These are phyloP conservation scores for Dendrobium huoshanense DNA, from an alignment of 106 monocot genomes.

Conservation along the genomic window DNA sequence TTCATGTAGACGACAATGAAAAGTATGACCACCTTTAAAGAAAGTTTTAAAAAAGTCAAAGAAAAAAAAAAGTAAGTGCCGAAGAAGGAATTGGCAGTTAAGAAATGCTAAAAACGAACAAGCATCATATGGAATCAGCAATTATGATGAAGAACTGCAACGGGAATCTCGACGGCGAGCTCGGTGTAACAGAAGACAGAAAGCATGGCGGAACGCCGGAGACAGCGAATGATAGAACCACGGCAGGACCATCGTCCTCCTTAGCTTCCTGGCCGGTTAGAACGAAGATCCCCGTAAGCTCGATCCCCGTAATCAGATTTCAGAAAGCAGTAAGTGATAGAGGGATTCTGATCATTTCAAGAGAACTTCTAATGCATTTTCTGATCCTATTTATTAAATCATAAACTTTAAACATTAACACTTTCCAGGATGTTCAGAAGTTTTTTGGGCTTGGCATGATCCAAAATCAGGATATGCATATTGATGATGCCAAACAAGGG, in stretches of 20 bases:
- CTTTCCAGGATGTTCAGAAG: slow-evolving; percentile 19
- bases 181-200: slow-evolving; percentile 88
- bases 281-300: slow-evolving; percentile 69
- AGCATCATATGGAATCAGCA: background rate
- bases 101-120: background rate
- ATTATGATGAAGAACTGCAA: slow-evolving; percentile 36
- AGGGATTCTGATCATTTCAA: too few relatives aligned
- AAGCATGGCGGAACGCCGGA: slow-evolving; percentile 81
- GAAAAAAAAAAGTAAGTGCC: too few relatives aligned
- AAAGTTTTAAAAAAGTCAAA: too few relatives aligned
- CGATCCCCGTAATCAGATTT: background rate
- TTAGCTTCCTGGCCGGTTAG: slow-evolving; percentile 70
- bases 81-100: background rate
- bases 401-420: too few relatives aligned
- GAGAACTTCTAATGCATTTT: too few relatives aligned
- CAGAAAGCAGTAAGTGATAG: too few relatives aligned
- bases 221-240: slow-evolving; percentile 57
- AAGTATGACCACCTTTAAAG: too few relatives aligned
- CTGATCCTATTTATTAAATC: too few relatives aligned
- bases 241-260: slow-evolving; percentile 51
- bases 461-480: slow-evolving; percentile 53
- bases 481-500: slow-evolving; percentile 50
- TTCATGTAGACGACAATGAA: too few relatives aligned
- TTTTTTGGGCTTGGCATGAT: slow-evolving; percentile 42
- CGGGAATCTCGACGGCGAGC: slow-evolving; percentile 83